Conservation (phyloP, 2,329 filamentous ascomycete species). For the Diaporthe longicolla region DNA sequence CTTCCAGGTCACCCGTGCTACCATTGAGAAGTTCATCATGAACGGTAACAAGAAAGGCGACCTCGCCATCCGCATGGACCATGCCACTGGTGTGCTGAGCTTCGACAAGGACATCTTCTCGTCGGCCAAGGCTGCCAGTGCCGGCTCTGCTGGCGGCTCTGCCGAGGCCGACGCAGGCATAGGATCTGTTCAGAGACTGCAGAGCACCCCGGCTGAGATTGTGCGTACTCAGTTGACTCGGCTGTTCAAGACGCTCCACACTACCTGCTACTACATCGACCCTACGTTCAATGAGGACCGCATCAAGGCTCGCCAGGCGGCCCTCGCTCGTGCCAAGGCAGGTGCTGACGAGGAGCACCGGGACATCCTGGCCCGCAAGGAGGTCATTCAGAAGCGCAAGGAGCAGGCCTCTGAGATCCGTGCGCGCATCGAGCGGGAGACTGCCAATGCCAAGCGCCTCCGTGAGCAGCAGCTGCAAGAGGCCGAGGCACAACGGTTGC, state of each 20-base stretch:
- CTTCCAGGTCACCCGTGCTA: slow-evolving; percentile 90
- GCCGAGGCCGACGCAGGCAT: slow-evolving; percentile 83
- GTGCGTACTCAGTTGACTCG: slow-evolving; percentile 94
- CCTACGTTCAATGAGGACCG: slow-evolving; percentile 88
- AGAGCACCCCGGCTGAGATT: slow-evolving; percentile 98
- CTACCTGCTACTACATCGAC: slow-evolving; percentile 97
- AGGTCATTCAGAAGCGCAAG: slow-evolving; percentile 96
- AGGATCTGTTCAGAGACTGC: slow-evolving; percentile 87
- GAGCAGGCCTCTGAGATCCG: slow-evolving; percentile 92
- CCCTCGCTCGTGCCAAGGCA: slow-evolving; percentile 84
- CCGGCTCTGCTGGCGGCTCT: slow-evolving; percentile 86
- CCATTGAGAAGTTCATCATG: slow-evolving; percentile 99
- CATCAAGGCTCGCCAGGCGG: slow-evolving; percentile 82
- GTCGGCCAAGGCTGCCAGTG: slow-evolving; percentile 91
- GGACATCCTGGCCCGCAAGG: slow-evolving; percentile 87
- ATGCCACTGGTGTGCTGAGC: slow-evolving; percentile 93
- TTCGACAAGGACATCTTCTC: slow-evolving; percentile 99
- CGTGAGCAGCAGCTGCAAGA: slow-evolving; percentile 90
- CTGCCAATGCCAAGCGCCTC: slow-evolving; percentile 87
- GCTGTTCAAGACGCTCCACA: slow-evolving; percentile 89
- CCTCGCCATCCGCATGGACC: slow-evolving; percentile 94
- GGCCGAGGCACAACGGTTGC: slow-evolving; percentile 88
- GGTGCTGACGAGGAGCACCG: slow-evolving; percentile 94
- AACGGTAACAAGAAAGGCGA: slow-evolving; percentile 99
- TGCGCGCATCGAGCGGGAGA: slow-evolving; percentile 92